Percentiles rank a stretch among this genome's conserved stretches.
Evolutionary conservation across 108 stramenopile species (phyloP).

Genomic region (Aurantiochytrium sp.): DNA sequence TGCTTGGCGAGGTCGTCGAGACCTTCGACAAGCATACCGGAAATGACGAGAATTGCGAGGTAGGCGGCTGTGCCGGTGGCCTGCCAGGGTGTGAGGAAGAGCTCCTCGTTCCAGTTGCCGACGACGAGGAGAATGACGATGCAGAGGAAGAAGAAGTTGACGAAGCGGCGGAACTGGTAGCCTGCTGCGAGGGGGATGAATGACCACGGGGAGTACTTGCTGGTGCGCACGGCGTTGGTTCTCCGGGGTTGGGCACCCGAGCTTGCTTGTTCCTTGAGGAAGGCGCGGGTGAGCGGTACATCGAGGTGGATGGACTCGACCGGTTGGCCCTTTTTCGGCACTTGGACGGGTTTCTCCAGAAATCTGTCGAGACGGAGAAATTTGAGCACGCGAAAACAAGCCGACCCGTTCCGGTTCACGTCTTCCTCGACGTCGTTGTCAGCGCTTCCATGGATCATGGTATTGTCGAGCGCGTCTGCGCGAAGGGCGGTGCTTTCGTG

Average conservation of each 20-base stretch:
- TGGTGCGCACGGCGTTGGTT: neutral
- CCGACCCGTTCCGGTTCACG: neutral
- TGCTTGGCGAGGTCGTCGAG: conserved; percentile 78
- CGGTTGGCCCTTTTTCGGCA: neutral
- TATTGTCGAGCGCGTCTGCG: too few species aligned
- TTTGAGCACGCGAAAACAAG: neutral
- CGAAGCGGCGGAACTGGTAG: conserved; percentile 40
- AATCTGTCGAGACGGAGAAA: neutral
- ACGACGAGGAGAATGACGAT: conserved; percentile 83
- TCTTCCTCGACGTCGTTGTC: neutral
- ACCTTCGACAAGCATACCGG: conserved; percentile 73
- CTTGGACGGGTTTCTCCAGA: neutral
- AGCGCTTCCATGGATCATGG: neutral
- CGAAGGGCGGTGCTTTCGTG: too few species aligned
- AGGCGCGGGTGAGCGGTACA: neutral
- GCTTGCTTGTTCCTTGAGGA: neutral
- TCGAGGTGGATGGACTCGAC: neutral
- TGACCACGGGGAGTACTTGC: conserved; percentile 38
- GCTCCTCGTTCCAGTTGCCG: conserved; percentile 63
- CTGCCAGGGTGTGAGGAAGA: conserved; percentile 70
- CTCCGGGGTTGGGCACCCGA: neutral
- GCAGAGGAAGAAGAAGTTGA: conserved; percentile 89
- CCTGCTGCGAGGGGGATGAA: conserved; percentile 39
- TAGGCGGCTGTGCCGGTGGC: conserved; percentile 90
- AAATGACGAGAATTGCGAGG: conserved; percentile 72